Evolutionary conservation across 192 early-diverging fungal genomes (phyloP).

Genomic region (Jimgerdemannia lactiflua): DNA sequence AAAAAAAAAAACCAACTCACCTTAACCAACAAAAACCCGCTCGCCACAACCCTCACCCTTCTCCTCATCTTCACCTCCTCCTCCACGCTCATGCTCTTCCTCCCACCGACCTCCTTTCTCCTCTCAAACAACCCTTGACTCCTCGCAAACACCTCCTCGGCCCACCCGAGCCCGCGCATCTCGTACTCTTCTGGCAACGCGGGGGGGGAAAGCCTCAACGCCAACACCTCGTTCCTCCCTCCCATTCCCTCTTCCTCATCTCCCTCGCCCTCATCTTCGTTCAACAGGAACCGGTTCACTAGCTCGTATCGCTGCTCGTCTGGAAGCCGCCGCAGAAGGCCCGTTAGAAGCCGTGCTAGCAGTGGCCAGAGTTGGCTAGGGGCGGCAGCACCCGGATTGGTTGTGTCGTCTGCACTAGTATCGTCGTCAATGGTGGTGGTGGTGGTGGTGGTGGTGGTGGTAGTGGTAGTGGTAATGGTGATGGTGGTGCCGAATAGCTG

Average conservation of each 20-base stretch:
- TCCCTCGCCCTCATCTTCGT: constrained; percentile 4
- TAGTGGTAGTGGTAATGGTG: no score
- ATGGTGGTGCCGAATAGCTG: constrained; percentile 9
- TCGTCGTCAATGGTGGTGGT: neutral
- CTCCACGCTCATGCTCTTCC: constrained; percentile 5
- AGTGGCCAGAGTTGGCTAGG: constrained; percentile 20
- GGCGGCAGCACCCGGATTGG: neutral
- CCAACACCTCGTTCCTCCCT: neutral
- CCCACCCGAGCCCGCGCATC: constrained; percentile 47
- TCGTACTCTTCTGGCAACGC: constrained; percentile 45
- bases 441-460: no score
- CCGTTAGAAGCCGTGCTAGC: constrained; percentile 16
- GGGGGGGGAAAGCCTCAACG: constrained; percentile 16
- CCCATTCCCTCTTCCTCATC: neutral
- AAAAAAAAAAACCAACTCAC: constrained; percentile 21
- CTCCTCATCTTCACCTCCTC: neutral
- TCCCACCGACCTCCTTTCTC: neutral
- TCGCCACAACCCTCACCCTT: constrained; percentile 21
- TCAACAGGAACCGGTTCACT: constrained; percentile 17
- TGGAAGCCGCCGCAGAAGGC: constrained; percentile 9
- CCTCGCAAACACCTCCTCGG: constrained; percentile 21
- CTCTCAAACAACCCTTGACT: neutral
- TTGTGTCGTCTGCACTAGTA: neutral
- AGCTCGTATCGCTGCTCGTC: constrained; percentile 16
- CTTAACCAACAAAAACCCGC: constrained; percentile 28